These are phyloP conservation scores for Saccharomycodes ludwigii DNA, from an alignment of 805 yeast species.

Conservation along the genomic window DNA sequence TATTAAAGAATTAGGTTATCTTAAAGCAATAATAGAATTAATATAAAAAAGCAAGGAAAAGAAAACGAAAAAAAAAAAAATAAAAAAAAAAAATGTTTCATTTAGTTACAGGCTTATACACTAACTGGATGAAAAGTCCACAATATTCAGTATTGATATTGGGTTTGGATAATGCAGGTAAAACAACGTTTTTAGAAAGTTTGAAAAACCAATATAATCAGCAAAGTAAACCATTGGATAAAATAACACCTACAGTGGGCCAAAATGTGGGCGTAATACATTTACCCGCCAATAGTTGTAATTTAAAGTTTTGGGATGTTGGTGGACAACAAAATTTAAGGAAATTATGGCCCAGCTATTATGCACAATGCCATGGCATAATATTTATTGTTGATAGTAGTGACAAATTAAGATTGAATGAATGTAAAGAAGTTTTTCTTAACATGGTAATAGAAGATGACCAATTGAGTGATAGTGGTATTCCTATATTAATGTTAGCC, in stretches of 20 bases:
- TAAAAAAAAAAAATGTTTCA: conserved; percentile 43
- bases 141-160: conserved; percentile 70
- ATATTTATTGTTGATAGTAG: conserved; percentile 88
- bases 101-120: conserved; percentile 47
- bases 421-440: conserved; percentile 57
- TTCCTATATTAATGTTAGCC: conserved; percentile 89
- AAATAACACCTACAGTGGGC: conserved; percentile 88
- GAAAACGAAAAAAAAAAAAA: not conserved
- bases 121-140: conserved; percentile 44
- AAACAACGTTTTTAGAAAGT: conserved; percentile 68
- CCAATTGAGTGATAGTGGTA: conserved; percentile 38
- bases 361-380: conserved; percentile 76
- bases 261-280: conserved; percentile 60
- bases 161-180: conserved; percentile 94
- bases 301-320: conserved; percentile 85
- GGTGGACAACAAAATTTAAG: conserved; percentile 90
- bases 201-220: conserved; percentile 42
- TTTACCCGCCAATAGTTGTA: conserved; percentile 26
- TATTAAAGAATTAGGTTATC: too few relatives aligned
- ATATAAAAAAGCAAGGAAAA: too few relatives aligned
- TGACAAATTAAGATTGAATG: conserved; percentile 70
- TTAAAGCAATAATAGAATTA: too few relatives aligned
- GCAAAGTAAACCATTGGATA: conserved; percentile 37
- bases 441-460: conserved; percentile 44
- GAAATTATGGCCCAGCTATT: conserved; percentile 80